Percentiles rank a stretch among this genome's conserved stretches.
phyloP scores from a whole-genome alignment of 805 yeast genomes.

The Nakazawaea sp. region DNA sequence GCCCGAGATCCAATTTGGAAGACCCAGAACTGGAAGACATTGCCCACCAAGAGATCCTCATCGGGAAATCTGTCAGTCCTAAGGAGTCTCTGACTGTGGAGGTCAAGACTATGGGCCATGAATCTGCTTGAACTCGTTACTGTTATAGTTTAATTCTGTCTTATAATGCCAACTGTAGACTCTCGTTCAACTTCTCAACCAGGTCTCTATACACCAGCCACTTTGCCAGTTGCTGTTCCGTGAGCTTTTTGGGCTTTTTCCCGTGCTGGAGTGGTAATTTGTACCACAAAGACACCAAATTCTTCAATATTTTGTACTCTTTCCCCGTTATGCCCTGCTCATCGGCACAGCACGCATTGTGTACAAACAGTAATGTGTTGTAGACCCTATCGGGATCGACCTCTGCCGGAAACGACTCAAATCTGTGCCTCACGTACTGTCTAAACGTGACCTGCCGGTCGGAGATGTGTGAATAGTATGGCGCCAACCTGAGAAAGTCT shows the following conservation, averaged over 20 bases:
- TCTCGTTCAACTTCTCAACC: not conserved
- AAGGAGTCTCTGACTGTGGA: too few species aligned
- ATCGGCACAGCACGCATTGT: slow-evolving; percentile 7
- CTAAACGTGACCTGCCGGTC: not conserved
- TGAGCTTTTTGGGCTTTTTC: not conserved
- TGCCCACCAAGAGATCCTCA: not conserved
- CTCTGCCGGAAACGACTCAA: not conserved
- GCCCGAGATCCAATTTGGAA: slow-evolving; percentile 21
- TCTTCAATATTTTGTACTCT: slow-evolving; percentile 2
- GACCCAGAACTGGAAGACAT: slow-evolving; percentile 5
- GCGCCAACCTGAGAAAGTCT: slow-evolving; percentile 2
- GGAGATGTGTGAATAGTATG: slow-evolving; percentile 1
- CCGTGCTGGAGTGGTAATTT: not conserved
- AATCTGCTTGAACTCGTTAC: too few species aligned
- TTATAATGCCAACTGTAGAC: not conserved
- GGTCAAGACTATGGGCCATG: too few species aligned
- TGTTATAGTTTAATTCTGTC: too few species aligned
- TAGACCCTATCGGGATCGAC: not conserved
- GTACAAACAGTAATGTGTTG: slow-evolving; percentile 3
- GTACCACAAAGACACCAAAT: not conserved
- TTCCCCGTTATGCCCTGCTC: too few species aligned
- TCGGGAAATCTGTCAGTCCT: too few species aligned
- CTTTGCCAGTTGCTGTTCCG: not conserved
- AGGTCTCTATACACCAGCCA: not conserved
- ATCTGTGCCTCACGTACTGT: not conserved